Conservation (phyloP, 192 early-diverging fungal species). For the Coemansia sp. region DNA sequence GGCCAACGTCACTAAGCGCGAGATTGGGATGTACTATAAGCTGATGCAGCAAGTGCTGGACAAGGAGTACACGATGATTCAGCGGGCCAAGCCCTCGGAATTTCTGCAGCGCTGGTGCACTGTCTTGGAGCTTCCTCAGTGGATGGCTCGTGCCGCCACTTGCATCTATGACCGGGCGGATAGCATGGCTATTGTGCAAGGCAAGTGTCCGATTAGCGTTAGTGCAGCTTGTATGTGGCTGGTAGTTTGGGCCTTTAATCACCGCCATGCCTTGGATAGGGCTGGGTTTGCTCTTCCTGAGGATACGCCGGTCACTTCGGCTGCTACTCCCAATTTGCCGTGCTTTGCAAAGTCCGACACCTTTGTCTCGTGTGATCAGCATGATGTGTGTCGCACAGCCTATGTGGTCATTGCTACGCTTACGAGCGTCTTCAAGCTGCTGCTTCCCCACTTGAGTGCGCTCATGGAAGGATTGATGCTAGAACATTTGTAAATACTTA, state of each 20-base stretch:
- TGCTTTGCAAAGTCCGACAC: constrained; percentile 13
- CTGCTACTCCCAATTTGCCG: constrained; percentile 25
- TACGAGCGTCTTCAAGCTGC: constrained; percentile 57
- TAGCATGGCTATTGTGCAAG: constrained; percentile 58
- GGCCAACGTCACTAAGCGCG: constrained; percentile 60
- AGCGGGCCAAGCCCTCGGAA: constrained; percentile 45
- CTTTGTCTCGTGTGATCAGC: constrained; percentile 52
- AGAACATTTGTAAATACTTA: constrained; percentile 16
- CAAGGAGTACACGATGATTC: constrained; percentile 45
- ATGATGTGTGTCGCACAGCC: constrained; percentile 57
- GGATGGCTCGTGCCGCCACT: constrained; percentile 55
- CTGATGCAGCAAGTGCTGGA: constrained; percentile 60
- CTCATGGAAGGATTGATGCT: constrained; percentile 25
- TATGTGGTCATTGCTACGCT: constrained; percentile 63
- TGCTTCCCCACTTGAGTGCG: constrained; percentile 33
- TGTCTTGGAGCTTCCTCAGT: constrained; percentile 53
- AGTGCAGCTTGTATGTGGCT: constrained; percentile 65
- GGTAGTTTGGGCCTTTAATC: constrained; percentile 60
- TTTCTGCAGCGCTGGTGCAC: constrained; percentile 59
- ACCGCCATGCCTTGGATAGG: constrained; percentile 25
- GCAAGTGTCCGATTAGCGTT: constrained; percentile 64
- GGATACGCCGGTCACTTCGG: constrained; percentile 27
- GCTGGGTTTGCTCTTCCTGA: constrained; percentile 2
- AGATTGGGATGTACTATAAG: constrained; percentile 62
- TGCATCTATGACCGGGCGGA: constrained; percentile 60